Base-by-base conservation (phyloP, 139 green algal genomes). In the Chlamydomonas sp. region DNA sequence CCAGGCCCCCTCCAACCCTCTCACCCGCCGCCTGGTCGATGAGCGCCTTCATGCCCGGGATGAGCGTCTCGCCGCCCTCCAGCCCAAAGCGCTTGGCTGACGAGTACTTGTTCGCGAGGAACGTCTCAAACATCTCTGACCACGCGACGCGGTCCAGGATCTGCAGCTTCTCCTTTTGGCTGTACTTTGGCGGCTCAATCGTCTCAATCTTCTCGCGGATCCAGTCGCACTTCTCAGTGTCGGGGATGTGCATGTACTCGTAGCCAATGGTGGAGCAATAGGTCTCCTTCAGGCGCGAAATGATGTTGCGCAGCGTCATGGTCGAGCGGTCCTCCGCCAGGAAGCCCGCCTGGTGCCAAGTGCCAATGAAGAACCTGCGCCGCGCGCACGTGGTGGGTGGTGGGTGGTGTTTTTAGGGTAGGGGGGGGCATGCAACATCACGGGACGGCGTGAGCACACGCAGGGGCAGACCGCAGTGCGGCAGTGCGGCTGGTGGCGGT, bases 181-280 rank as follows among this genome's bases (percentile, higher is more conserved):
- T 83, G 69, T 84, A 86, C 13, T 48, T 35, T 24, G 72, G 74
- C 79, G 74, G 57, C 26, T 79, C 69, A 8, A 81, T 73, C 24
- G 85, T 91, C 81, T 95, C 90, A 34, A 96, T 88, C 54, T 82
- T 80, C 48, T 92, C 88, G 28, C 94, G 83, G 43, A 99, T 84
- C 94, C 94, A 99, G 79, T 99, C 97, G 82, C 92, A 98, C 33
- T 85, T 79, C 26, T 95, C 90, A 31, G 85, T 78, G 74, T 97
- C 88, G 3, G 88, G 76, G 59, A 99, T 98, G 89, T 99, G 91
- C 91, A 98, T 98, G 90, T 97, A 98, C 90, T 92, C 91, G 65
- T 90, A 97, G 34, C 94, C 94, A 26, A 96, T 92, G 71, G 73
- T 84, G 60, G 87, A 84, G 80, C 90, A 96, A 81, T 98, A 98